Base-by-base conservation (phyloP, 441 rosid genomes). In the Eugenia klotzschiana region DNA sequence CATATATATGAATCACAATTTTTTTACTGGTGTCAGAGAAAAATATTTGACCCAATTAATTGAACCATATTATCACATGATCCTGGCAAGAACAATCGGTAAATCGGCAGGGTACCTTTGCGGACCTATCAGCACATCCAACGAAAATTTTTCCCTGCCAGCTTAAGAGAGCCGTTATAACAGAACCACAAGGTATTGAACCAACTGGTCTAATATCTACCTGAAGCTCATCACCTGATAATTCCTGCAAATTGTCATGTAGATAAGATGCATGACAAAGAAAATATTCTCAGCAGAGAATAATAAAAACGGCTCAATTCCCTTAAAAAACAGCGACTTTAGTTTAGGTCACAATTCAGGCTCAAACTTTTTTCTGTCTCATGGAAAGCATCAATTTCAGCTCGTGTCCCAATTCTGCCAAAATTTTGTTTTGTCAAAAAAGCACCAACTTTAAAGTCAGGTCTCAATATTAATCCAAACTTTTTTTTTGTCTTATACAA, bases 121-220 rank as follows among this genome's bases (percentile, higher is more conserved):
- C 50, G 26, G 86, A 88, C 84, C 87, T 90, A 88, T 95, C 93
- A 74, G 91, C 96, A 86, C 84, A 90, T 85, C 96, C 99, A 4
- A 89, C 95, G 86, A 92, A 94, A 86, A 95, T 94, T 90, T 93
- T 93, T 83, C 98, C 98, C 88, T 95, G 93, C 87, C 90, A 87
- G 88, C 86, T 92, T 50, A 90, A 86, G 86, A 96, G 90, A 83
- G 93, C 88, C 29, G 97, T 94, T 84, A 94, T 81, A 29, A 90
- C 94, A 57, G 98, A 93, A 79, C 84, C 84, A 82, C 95, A 90
- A 26, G 92, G 81, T 82, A 94, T 91, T 18, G 96, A 94, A 81
- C 97, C 99, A 82, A 93, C 85, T 25, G 88, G 82, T 83, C 86
- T 86, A 64, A 86, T 84, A 46, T 94, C 93, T 81, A 93, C 25